phyloP scores from a whole-genome alignment of 352 stramenopile genomes.

The Paralagenidium karlingii region DNA sequence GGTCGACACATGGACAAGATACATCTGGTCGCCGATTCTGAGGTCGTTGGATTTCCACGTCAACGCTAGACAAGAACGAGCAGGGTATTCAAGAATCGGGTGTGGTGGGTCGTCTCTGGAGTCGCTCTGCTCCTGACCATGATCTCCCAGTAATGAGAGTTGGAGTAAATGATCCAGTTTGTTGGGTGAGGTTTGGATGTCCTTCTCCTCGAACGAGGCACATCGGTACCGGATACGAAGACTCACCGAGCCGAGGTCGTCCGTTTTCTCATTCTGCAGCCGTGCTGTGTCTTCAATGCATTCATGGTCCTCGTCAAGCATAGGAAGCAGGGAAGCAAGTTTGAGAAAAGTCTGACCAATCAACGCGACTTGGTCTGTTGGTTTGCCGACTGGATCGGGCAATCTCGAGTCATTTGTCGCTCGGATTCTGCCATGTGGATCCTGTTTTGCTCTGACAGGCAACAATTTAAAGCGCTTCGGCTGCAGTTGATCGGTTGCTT shows the following conservation, averaged over 20 bases:
- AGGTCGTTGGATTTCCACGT: constrained; percentile 17
- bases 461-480: no score
- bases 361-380: no score
- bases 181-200: no score
- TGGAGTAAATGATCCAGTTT: no score
- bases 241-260: constrained; percentile 21
- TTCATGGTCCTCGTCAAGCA: constrained; percentile 27
- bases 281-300: constrained; percentile 21
- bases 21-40: constrained; percentile 17
- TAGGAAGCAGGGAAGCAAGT: constrained; percentile 19
- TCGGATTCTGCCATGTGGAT: no score
- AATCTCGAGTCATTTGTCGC: no score
- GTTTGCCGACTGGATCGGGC: no score
- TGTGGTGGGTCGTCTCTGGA: no score
- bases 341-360: constrained; percentile 33
- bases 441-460: no score
- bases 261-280: constrained; percentile 16
- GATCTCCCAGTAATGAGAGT: no score
- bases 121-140: no score
- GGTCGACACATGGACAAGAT: constrained; percentile 21
- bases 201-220: constrained; percentile 12
- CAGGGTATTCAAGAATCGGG: constrained; percentile 31
- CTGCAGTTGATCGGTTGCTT: no score
- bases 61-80: constrained; percentile 20
- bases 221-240: constrained; percentile 39